Base-by-base conservation (phyloP, 1,139 yeast genomes). In the Lodderomyces theae region DNA sequence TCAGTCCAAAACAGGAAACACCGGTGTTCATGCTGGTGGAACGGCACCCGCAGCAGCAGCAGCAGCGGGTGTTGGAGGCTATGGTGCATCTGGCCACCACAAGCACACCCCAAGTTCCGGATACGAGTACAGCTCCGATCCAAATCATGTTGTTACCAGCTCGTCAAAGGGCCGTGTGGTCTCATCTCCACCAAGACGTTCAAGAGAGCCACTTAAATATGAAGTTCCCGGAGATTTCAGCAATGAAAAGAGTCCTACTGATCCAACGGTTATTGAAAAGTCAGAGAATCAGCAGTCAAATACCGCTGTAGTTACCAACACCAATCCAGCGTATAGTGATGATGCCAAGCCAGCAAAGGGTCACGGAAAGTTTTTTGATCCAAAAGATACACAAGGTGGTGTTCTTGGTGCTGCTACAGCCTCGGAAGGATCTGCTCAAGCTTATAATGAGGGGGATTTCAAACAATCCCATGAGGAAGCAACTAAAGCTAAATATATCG, bases 141-240 rank as follows among this genome's bases (percentile, higher is more conserved):
- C 30, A 9, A 25, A 10, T 32, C 47, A 40, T 10, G 52, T 50
- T 9, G 43, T 57, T 19, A 43, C 52, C 32, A 38, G 48, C 28
- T 47, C 59, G 22, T 57, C 71, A 2, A 53, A 51, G 16, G 75
- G 74, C 26, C 52, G 61, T 18, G 54, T 68, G 11, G 51, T 63
- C 5, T 47, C 66, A 2, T 49, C 58, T 19, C 70, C 73, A 8
- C 71, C 72, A 13, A 48, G 42, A 38, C 54, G 62, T 28, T 50
- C 51, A 21, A 55, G 67, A 37, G 50, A 50, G 35, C 70, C 70
- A 2, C 56, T 66, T 28, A 58, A 51, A 5, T 58, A 53, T 36
- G 57, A 52, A 23, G 52, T 53, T 17, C 54, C 63, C 3, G 72
- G 72, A 2, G 72, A 67, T 49, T 66, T 50, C 41, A 44, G 71